Conservation (phyloP, 2,329 filamentous ascomycete species). For the Fusarium ramigenum region DNA sequence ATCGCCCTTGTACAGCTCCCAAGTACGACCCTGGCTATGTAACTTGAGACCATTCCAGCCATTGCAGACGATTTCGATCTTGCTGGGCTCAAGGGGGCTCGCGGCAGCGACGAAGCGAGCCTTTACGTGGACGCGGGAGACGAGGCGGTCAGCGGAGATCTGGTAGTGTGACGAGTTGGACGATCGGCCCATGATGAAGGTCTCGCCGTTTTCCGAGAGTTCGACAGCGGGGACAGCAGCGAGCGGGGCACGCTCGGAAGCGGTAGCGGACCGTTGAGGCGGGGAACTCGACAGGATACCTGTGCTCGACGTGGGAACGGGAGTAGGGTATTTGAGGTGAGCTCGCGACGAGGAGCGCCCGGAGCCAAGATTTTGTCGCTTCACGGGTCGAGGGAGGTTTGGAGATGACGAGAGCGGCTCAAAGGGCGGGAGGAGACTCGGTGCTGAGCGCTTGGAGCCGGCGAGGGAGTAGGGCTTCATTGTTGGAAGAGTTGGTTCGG, state of each 20-base stretch:
- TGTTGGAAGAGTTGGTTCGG: constrained; percentile 49
- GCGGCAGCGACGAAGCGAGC: constrained; percentile 81
- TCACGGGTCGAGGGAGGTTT: constrained; percentile 72
- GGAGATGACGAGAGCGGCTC: constrained; percentile 84
- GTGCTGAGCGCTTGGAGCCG: constrained; percentile 68
- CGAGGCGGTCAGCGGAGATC: constrained; percentile 88
- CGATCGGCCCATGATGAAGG: constrained; percentile 87
- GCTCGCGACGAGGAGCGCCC: constrained; percentile 47
- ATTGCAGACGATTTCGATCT: constrained; percentile 87
- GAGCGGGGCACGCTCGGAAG: constrained; percentile 84
- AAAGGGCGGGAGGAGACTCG: constrained; percentile 80
- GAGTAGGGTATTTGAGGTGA: constrained; percentile 85
- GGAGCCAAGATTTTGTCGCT: constrained; percentile 66
- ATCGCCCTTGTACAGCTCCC: constrained; percentile 87
- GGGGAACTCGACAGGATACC: constrained; percentile 91
- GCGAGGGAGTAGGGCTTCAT: constrained; percentile 44
- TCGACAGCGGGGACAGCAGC: constrained; percentile 84
- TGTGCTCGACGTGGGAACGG: constrained; percentile 92
- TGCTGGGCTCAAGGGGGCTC: constrained; percentile 74
- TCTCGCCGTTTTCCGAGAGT: constrained; percentile 82
- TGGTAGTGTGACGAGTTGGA: constrained; percentile 97
- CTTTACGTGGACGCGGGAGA: constrained; percentile 93
- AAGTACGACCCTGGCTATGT: constrained; percentile 88
- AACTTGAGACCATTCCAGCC: constrained; percentile 97
- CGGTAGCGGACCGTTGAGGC: constrained; percentile 65